These are phyloP conservation scores for Zychaea mexicana DNA, from an alignment of 371 early-diverging fungal species.

Conservation along the genomic window DNA sequence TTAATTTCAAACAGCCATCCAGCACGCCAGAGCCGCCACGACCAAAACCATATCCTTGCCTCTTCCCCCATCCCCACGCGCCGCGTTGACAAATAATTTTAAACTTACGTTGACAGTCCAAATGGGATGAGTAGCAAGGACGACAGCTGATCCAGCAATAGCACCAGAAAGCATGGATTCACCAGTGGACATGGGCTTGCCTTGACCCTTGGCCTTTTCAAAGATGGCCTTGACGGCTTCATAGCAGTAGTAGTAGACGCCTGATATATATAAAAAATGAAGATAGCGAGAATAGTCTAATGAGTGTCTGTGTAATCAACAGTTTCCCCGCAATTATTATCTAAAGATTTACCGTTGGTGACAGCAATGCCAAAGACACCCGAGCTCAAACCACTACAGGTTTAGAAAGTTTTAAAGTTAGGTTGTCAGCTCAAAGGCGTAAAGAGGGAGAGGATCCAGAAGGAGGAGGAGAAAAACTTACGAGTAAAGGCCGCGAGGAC, in stretches of 20 bases:
- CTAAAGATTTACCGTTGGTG: constrained; percentile 75
- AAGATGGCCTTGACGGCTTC: constrained; percentile 87
- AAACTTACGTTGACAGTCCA: constrained; percentile 92
- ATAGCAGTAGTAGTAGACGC: constrained; percentile 93
- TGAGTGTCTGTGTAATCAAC: neutral
- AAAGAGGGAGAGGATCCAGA: neutral
- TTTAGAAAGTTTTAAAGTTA: too few species aligned
- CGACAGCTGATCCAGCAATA: constrained; percentile 87
- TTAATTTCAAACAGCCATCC: neutral
- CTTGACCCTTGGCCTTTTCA: constrained; percentile 66
- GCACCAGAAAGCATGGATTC: constrained; percentile 94
- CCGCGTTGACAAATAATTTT: too few species aligned
- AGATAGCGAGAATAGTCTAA: neutral
- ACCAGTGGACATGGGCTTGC: constrained; percentile 70
- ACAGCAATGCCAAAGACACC: constrained; percentile 95
- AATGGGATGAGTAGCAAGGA: constrained; percentile 93
- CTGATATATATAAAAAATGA: constrained; percentile 21
- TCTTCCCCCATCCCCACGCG: too few species aligned
- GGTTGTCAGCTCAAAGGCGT: too few species aligned
- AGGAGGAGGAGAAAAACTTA: constrained; percentile 41
- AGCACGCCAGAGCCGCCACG: too few species aligned
- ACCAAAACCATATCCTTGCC: neutral
- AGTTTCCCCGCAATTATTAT: neutral
- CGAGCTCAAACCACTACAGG: constrained; percentile 93
- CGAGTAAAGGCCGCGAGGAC: constrained; percentile 88